These are phyloP conservation scores for Asclepias syriaca DNA, from an alignment of 257 asterid genomes.

Conservation along the genomic window DNA sequence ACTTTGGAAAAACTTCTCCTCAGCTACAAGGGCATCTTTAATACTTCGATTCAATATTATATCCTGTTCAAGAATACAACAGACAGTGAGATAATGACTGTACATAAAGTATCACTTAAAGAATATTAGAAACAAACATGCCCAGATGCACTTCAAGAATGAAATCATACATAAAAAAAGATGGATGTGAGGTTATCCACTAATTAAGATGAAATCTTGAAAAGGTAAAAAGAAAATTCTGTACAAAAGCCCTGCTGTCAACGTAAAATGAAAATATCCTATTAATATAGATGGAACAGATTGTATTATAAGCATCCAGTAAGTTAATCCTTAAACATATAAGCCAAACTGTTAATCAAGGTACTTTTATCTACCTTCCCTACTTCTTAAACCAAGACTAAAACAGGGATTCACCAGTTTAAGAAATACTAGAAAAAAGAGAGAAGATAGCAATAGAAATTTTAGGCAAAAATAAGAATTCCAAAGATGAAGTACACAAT, in stretches of 20 bases:
- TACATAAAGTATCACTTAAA: background rate
- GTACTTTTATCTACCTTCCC: background rate
- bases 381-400: background rate
- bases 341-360: background rate
- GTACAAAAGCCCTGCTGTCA: background rate
- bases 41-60: slow-evolving; percentile 62
- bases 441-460: background rate
- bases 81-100: slow-evolving; percentile 4
- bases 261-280: background rate
- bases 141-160: background rate
- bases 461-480: background rate
- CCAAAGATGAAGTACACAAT: background rate
- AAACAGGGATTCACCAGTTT: background rate
- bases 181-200: background rate
- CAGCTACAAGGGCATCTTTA: slow-evolving; percentile 85
- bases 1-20: slow-evolving; percentile 82
- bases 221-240: background rate
- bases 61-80: slow-evolving; percentile 49
- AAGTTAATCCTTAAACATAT: background rate
- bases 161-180: background rate
- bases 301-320: background rate
- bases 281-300: background rate
- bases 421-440: background rate
- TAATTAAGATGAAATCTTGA: background rate
- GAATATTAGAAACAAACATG: background rate